A percentile compares a stretch with the other conserved stretches of the same genome.
These are phyloP conservation scores for Chaetomium sp. DNA, from an alignment of 2,329 filamentous ascomycete genomes.

Conservation along the genomic window DNA sequence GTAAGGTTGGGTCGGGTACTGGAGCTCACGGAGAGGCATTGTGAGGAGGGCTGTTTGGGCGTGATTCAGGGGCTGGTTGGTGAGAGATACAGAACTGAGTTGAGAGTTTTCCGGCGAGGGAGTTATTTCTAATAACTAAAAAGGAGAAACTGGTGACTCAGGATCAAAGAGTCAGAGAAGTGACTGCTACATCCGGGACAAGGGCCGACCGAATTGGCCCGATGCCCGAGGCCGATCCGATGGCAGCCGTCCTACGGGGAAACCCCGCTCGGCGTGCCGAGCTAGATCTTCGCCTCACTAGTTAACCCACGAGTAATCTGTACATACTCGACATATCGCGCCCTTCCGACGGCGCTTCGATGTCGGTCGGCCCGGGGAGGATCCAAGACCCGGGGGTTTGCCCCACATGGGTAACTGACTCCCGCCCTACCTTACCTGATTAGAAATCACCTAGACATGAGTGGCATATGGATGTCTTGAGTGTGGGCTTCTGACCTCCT, in stretches of 20 bases:
- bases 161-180: neutral
- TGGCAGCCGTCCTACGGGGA: neutral
- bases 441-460: too few species aligned
- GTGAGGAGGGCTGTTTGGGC: slow-evolving; percentile 30
- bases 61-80: neutral
- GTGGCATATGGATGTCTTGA: too few species aligned
- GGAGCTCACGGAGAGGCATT: slow-evolving; percentile 50
- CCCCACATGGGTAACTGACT: too few species aligned
- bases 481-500: too few species aligned
- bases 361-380: slow-evolving; percentile 1
- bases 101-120: neutral
- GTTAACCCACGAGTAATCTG: neutral
- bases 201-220: neutral
- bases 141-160: slow-evolving; percentile 6
- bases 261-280: slow-evolving; percentile 16
- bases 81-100: neutral
- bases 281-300: slow-evolving; percentile 1
- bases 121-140: neutral
- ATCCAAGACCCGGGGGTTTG: too few species aligned
- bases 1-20: slow-evolving; percentile 64
- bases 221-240: neutral
- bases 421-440: neutral
- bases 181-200: neutral
- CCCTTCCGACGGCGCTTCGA: slow-evolving; percentile 15
- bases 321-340: slow-evolving; percentile 2